phyloP scores from a whole-genome alignment of 352 stramenopile species.

The Globisporangium orthogonon region DNA sequence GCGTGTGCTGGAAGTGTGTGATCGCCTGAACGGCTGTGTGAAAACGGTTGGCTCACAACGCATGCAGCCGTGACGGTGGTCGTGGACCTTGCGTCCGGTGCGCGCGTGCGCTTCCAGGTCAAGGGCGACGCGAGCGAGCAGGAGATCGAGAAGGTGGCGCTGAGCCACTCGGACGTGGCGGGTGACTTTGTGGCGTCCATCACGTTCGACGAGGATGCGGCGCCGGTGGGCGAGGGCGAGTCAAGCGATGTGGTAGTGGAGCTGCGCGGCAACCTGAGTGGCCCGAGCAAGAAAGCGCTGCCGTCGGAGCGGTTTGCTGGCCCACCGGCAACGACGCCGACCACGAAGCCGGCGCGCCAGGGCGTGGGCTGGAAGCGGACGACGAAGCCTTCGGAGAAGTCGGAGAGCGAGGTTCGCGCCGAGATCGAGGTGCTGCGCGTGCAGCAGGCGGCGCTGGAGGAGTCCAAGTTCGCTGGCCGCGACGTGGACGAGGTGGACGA shows the following conservation, averaged over 20 bases:
- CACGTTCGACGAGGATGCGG: conserved; percentile 54
- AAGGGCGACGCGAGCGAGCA: conserved; percentile 45
- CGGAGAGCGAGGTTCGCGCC: conserved; percentile 23
- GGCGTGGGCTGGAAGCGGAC: conserved; percentile 48
- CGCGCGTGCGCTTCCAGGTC: conserved; percentile 51
- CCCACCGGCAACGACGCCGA: neutral
- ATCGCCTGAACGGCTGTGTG: neutral
- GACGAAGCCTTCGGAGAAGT: conserved; percentile 16
- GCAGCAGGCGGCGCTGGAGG: conserved; percentile 55
- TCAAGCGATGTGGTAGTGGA: neutral
- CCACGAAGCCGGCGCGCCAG: conserved; percentile 36
- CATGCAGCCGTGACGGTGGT: conserved; percentile 46
- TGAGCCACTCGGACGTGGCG: conserved; percentile 28
- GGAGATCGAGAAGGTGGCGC: conserved; percentile 56
- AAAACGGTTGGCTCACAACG: no score
- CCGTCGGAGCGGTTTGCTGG: neutral
- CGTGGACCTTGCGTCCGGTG: conserved; percentile 46
- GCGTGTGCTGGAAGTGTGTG: conserved; percentile 4
- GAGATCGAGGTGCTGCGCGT: conserved; percentile 59
- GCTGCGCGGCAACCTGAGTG: neutral
- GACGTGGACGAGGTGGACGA: conserved; percentile 80
- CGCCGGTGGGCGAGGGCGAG: neutral
- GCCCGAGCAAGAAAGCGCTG: neutral
- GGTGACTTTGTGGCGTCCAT: conserved; percentile 54
- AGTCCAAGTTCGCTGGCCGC: conserved; percentile 64